Conservation (phyloP, 2,329 filamentous ascomycete genomes). For the Atkinsonella hypoxylon region DNA sequence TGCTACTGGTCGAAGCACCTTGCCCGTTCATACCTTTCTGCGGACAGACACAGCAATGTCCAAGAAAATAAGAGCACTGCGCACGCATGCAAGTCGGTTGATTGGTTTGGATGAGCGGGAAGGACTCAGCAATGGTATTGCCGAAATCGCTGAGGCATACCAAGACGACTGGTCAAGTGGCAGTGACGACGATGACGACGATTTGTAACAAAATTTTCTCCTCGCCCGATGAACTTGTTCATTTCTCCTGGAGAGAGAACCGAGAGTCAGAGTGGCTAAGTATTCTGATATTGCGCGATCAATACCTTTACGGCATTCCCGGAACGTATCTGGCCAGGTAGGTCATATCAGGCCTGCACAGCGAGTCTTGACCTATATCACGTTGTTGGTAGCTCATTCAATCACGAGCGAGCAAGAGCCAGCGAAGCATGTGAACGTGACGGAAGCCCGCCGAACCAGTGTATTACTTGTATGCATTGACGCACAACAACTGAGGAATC, state of each 20-base stretch:
- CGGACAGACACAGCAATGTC: constrained; percentile 67
- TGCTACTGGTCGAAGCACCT: constrained; percentile 17
- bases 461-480: background rate
- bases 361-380: no score
- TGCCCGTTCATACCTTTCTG: constrained; percentile 44
- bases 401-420: no score
- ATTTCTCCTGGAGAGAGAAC: background rate
- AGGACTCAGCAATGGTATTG: constrained; percentile 65
- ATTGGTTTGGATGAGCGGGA: constrained; percentile 72
- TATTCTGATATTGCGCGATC: no score
- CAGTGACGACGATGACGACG: constrained; percentile 58
- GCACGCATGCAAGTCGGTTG: constrained; percentile 49
- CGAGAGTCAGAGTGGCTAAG: background rate
- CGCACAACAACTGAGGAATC: background rate
- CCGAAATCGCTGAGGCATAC: constrained; percentile 77
- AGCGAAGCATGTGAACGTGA: no score
- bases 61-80: constrained; percentile 52
- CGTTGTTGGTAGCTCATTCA: no score
- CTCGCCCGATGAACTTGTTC: background rate
- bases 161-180: constrained; percentile 78
- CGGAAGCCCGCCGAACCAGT: no score
- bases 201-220: constrained; percentile 15
- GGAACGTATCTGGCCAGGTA: no score
- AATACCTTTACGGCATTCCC: no score
- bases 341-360: no score